Percentiles rank a stretch among this genome's conserved stretches.
These are phyloP conservation scores for Ballota nigra DNA, from an alignment of 257 asterid species.

Conservation along the genomic window DNA sequence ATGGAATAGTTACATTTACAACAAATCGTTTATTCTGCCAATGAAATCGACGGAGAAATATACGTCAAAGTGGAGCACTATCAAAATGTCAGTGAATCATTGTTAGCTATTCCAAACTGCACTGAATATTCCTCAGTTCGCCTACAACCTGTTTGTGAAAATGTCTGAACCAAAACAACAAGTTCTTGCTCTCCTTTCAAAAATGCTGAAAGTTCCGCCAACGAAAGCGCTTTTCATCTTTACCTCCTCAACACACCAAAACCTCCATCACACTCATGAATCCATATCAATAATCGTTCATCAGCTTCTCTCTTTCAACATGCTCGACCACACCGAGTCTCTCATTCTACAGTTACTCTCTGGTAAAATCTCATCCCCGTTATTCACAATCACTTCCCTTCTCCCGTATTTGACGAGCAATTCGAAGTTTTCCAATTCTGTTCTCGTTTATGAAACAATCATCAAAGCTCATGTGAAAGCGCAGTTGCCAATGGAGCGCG, in stretches of 20 bases:
- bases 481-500: slow-evolving; percentile 37
- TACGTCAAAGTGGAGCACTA: not conserved
- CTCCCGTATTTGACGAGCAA: slow-evolving; percentile 37
- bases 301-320: slow-evolving; percentile 49
- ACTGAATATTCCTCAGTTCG: not conserved
- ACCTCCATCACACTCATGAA: slow-evolving; percentile 50
- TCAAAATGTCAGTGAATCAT: not conserved
- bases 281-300: slow-evolving; percentile 46
- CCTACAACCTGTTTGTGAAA: slow-evolving; percentile 26
- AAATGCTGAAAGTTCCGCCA: slow-evolving; percentile 62
- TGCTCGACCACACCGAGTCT: slow-evolving; percentile 46
- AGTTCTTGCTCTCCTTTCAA: slow-evolving; percentile 39
- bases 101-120: not conserved
- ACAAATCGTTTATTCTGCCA: not conserved
- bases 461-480: slow-evolving; percentile 49
- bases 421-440: slow-evolving; percentile 13
- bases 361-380: slow-evolving; percentile 45
- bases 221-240: slow-evolving; percentile 50
- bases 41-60: not conserved
- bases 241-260: slow-evolving; percentile 36
- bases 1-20: not conserved
- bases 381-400: slow-evolving; percentile 48
- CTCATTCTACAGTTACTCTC: slow-evolving; percentile 49
- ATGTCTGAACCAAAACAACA: slow-evolving; percentile 35
- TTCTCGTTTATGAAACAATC: slow-evolving; percentile 50